A percentile compares a stretch with the other conserved stretches of the same genome.
These are phyloP conservation scores for Sclerospora graminicola DNA, from an alignment of 352 stramenopile genomes.

Conservation along the genomic window DNA sequence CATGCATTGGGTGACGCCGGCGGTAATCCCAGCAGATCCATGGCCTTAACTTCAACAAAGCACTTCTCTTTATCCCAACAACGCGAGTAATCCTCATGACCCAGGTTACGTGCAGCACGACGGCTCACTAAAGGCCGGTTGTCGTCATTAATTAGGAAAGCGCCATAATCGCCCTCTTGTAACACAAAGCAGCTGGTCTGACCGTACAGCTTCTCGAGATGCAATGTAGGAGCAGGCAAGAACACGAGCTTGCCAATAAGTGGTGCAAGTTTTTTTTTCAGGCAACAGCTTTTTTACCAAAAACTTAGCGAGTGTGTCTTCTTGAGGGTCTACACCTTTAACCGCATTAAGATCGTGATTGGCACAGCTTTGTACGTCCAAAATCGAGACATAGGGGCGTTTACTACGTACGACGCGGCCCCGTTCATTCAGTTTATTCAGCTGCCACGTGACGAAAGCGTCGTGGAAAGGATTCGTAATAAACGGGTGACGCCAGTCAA, in stretches of 20 bases:
- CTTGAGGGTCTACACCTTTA: slow-evolving; percentile 96
- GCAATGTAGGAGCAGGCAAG: slow-evolving; percentile 96
- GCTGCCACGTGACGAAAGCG: slow-evolving; percentile 99
- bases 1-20: slow-evolving; percentile 91
- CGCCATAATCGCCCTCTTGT: slow-evolving; percentile 97
- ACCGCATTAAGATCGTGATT: slow-evolving; percentile 98
- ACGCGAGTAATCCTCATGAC: slow-evolving; percentile 90
- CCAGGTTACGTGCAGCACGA: slow-evolving; percentile 90
- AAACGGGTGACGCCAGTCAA: slow-evolving; percentile 98
- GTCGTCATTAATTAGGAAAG: slow-evolving; percentile 91
- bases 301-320: slow-evolving; percentile 99
- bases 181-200: slow-evolving; percentile 99
- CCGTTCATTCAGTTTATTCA: slow-evolving; percentile 93
- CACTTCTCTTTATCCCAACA: slow-evolving; percentile 85
- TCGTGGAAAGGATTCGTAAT: slow-evolving; percentile 99
- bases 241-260: slow-evolving; percentile 90
- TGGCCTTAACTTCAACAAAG: slow-evolving; percentile 88
- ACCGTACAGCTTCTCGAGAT: slow-evolving; percentile 99
- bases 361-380: slow-evolving; percentile 98
- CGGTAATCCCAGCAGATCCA: slow-evolving; percentile 94
- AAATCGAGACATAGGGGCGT: slow-evolving; percentile 95
- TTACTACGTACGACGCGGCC: slow-evolving; percentile 89
- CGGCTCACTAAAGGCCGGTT: slow-evolving; percentile 92
- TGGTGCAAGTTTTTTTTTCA: slow-evolving; percentile 55
- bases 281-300: slow-evolving; percentile 78